Conservation (phyloP, 2,329 filamentous ascomycete genomes). For the Exophiala calicioides region DNA sequence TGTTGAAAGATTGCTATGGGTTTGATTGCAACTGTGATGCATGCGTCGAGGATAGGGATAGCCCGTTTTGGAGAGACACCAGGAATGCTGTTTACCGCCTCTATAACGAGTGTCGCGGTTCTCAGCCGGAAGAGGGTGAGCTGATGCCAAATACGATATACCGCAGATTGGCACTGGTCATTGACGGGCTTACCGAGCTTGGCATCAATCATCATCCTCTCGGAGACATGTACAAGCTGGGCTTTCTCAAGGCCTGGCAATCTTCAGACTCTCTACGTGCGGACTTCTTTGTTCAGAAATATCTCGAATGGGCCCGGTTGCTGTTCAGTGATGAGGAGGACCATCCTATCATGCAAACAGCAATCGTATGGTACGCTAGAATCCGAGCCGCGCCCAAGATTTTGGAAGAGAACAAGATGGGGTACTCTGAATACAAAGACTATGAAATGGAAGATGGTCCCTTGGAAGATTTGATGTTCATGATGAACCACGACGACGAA, state of each 20-base stretch:
- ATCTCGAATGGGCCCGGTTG: background rate
- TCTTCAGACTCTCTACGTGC: conserved; percentile 6
- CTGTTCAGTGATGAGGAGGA: background rate
- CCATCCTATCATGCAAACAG: background rate
- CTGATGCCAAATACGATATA: background rate
- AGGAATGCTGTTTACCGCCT: conserved; percentile 8
- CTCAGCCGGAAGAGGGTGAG: background rate
- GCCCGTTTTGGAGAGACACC: background rate
- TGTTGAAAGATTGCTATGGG: conserved; percentile 16
- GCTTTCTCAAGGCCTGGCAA: background rate
- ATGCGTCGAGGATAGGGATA: conserved; percentile 22
- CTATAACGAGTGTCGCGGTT: background rate
- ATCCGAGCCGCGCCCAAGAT: background rate
- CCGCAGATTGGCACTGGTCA: conserved; percentile 2
- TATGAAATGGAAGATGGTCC: conserved; percentile 5
- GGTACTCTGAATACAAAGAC: conserved; percentile 6
- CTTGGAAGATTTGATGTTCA: conserved; percentile 18
- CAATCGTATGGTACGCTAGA: background rate
- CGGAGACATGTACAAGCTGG: background rate
- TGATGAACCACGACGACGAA: conserved; percentile 9
- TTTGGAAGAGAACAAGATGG: background rate
- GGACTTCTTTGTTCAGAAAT: conserved; percentile 1
- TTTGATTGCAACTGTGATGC: conserved; percentile 33
- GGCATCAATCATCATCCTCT: conserved; percentile 1
- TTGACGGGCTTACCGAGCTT: conserved; percentile 8